phyloP scores from a whole-genome alignment of 1,284 basidiomycete genomes.

The Volvariella volvacea region DNA sequence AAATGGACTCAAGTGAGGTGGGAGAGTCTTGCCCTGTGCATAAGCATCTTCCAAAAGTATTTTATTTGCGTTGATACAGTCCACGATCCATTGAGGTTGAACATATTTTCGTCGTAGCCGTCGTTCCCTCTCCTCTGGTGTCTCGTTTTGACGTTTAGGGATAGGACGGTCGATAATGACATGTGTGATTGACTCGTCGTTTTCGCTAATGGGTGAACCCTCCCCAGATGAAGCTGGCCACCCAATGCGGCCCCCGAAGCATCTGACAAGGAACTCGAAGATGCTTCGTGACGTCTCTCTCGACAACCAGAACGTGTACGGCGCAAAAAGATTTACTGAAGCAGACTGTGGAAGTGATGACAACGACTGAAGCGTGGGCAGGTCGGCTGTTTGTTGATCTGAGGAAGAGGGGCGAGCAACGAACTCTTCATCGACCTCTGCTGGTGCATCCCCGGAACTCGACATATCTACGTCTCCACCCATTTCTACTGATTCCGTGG shows the following conservation, averaged over 20 bases:
- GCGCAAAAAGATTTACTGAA: constrained; percentile 67
- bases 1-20: constrained; percentile 96
- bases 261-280: constrained; percentile 92
- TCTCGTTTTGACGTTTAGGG: constrained; percentile 42
- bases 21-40: constrained; percentile 80
- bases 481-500: constrained; percentile 24
- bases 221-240: constrained; percentile 85
- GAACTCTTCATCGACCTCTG: constrained; percentile 64
- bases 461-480: constrained; percentile 35
- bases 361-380: constrained; percentile 79
- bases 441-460: constrained; percentile 23
- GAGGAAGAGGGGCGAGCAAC: constrained; percentile 59
- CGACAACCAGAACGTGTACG: constrained; percentile 93
- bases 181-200: constrained; percentile 86
- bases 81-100: constrained; percentile 98
- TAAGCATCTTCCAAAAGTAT: constrained; percentile 86
- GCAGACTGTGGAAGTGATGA: constrained; percentile 48
- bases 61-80: constrained; percentile 87
- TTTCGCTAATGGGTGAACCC: constrained; percentile 74
- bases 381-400: constrained; percentile 43
- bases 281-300: constrained; percentile 89
- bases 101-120: constrained; percentile 78
- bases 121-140: constrained; percentile 55
- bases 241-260: constrained; percentile 86
- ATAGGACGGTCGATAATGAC: constrained; percentile 91